phyloP scores from a whole-genome alignment of 2,329 filamentous ascomycete genomes.

The Metarhizium sp. region DNA sequence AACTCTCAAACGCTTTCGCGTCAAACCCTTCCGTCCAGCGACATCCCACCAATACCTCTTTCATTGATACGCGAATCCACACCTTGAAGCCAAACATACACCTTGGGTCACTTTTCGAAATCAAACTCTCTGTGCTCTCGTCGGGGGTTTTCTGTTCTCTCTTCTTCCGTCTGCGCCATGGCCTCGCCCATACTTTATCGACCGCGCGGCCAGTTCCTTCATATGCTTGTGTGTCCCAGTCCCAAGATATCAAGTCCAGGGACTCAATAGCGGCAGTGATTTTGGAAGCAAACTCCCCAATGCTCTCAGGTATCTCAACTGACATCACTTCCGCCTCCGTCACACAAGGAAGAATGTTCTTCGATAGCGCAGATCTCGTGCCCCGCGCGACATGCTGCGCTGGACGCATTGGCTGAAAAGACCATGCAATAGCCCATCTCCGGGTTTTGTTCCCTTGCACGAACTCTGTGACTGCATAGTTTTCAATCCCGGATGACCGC shows the following conservation, averaged over 20 bases:
- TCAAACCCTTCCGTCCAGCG: constrained; percentile 66
- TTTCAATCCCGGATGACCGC: constrained; percentile 49
- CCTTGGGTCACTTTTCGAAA: constrained; percentile 14
- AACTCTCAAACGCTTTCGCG: constrained; percentile 71
- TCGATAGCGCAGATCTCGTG: constrained; percentile 28
- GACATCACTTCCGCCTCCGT: constrained; percentile 33
- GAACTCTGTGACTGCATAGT: constrained; percentile 77
- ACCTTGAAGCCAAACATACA: constrained; percentile 51
- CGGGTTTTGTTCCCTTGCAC: constrained; percentile 69
- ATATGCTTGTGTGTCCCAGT: constrained; percentile 44
- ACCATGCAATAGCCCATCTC: constrained; percentile 87
- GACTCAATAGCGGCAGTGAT: constrained; percentile 38
- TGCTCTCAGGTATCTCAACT: constrained; percentile 32
- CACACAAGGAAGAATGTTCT: constrained; percentile 30
- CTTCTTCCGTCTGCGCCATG: constrained; percentile 54
- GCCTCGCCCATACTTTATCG: constrained; percentile 71
- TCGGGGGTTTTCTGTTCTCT: constrained; percentile 35
- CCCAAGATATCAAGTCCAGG: constrained; percentile 54
- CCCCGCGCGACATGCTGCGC: constrained; percentile 34
- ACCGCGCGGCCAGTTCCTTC: constrained; percentile 53
- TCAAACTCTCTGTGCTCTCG: constrained; percentile 14
- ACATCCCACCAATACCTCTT: constrained; percentile 38
- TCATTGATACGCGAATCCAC: constrained; percentile 30
- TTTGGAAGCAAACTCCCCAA: constrained; percentile 24
- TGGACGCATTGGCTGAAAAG: constrained; percentile 61